Base-by-base conservation (phyloP, 805 yeast species). In the Metschnikowia vanudenii region DNA sequence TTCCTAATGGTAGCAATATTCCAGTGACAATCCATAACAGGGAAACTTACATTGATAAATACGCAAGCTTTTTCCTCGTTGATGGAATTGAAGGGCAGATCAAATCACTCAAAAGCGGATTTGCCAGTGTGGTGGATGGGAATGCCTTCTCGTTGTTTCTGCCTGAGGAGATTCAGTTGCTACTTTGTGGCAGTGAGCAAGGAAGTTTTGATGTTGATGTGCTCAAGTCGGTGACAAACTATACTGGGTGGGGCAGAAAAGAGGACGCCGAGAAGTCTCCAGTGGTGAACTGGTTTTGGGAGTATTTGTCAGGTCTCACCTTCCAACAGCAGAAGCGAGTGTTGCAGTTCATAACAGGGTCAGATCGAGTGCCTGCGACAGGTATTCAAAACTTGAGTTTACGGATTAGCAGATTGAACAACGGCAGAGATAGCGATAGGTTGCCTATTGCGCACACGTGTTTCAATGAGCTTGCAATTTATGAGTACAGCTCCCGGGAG, bases 381-480 rank as follows among this genome's bases (percentile, higher is more conserved):
- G 99, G 99, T 0, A 74, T 89, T 24, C 83, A 86, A 26, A 84
- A 85, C 42, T 68, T 92, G 69, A 73, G 74, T 37, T 84, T 94
- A 58, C 83, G 83, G 50, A 78, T 92, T n/a, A 78, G 84, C 13
- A 76, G 78, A 45, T 57, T 69, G 11, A 52, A 54, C 14, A 51
- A 51, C 20, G 69, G 65, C 6, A 56, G 51, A 1, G 73, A 70
- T 28, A 62, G 69, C 31, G 71, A 76, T 1, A 69, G 84, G 39
- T 66, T 91, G 14, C 98, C 98, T 0, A 69, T 85, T 13, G 89
- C 97, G 0, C 98, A 92, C 61, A 94, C 98, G 0, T 92, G 99
- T 57, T 92, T 94, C 70, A 94, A 92, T 61, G 96, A 92, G 68
- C 62, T 92, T 19, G 85, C 92, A 45, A 55, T 94, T 5, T 85